Evolutionary conservation across 192 early-diverging fungal species (phyloP), one percentile per base, ranked within the genome.

Genomic region (Irineochytrium annulatum): DNA sequence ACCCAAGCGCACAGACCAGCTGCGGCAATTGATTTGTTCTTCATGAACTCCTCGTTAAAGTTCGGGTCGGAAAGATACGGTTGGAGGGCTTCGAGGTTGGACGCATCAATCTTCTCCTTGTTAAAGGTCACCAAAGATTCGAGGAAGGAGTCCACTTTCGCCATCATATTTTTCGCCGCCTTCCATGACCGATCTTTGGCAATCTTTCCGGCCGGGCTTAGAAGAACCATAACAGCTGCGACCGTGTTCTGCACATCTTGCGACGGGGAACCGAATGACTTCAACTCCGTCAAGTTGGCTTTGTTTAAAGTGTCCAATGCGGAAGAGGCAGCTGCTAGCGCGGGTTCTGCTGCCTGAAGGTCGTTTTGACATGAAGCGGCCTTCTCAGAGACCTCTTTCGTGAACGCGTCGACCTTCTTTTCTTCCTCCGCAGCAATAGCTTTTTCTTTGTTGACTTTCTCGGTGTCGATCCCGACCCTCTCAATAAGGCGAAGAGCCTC

Each of bases 131-230:
- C 72, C 32, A 85, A 52, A 22, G 65, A 69, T 17, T 85, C 81
- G 51, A 85, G 65, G 72, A 85, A 85, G n/a, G 67, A 67, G 52
- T 85, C 83, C 16, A 85, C 83, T 62, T 85, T 85, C 14, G 83
- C 83, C 83, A 85, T 85, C 80, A 85, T 85, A 54, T 80, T 82
- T 57, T 85, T 85, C 26, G 65, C 69, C 1, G 83, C 83, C 67
- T 85, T 85, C 83, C 83, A 85, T 41, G 71, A 78, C 30, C 83
- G 52, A 51, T 85, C 81, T 59, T 85, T 85, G 13, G 83, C 70
- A 65, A 85, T 85, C 55, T 85, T 85, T 34, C 83, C 83, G 8
- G 78, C 64, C 11, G 83, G 81, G 59, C 76, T 74, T 8, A 85
- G 68, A 32, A 85, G 56, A 8, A 85, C 81, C 83, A 84, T 84